Conservation (phyloP, 352 stramenopile species). For the Aphanomyces euteiches region DNA sequence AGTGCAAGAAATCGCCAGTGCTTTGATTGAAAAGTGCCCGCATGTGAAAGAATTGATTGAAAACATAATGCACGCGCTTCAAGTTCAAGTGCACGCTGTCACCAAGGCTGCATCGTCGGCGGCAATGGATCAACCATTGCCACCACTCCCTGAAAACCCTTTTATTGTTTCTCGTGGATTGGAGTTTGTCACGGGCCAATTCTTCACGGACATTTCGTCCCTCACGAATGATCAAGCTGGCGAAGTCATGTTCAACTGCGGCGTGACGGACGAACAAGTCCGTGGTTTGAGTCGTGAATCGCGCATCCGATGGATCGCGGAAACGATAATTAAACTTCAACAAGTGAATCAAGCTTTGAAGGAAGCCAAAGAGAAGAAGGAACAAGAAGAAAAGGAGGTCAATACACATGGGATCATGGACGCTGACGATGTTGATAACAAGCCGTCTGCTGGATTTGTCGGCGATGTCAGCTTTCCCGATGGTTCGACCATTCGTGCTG, state of each 20-base stretch:
- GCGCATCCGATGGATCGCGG: slow-evolving; percentile 24
- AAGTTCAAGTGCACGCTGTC: slow-evolving; percentile 23
- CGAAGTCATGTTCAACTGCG: slow-evolving; percentile 30
- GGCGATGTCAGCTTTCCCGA: slow-evolving; percentile 84
- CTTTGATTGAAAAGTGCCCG: slow-evolving; percentile 69
- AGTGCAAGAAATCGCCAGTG: slow-evolving; percentile 67
- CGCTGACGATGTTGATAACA: slow-evolving; percentile 24
- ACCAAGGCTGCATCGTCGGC: background rate
- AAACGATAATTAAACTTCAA: slow-evolving; percentile 26
- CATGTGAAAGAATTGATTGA: slow-evolving; percentile 34
- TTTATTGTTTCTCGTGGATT: slow-evolving; percentile 10
- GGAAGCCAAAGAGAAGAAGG: background rate
- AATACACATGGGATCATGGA: slow-evolving; percentile 26
- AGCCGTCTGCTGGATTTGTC: slow-evolving; percentile 60
- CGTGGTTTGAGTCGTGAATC: background rate
- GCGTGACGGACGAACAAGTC: background rate
- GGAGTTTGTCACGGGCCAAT: slow-evolving; percentile 24
- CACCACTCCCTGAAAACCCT: slow-evolving; percentile 19
- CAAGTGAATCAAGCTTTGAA: slow-evolving; percentile 19
- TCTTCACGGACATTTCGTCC: slow-evolving; percentile 26
- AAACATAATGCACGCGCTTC: slow-evolving; percentile 25
- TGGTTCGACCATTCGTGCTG: slow-evolving; percentile 67
- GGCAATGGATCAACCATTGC: slow-evolving; percentile 7
- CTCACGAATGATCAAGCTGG: slow-evolving; percentile 23
- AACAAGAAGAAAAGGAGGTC: slow-evolving; percentile 13